phyloP scores from a whole-genome alignment of 2,329 filamentous ascomycete genomes.

The Cordyceps fumosorosea region DNA sequence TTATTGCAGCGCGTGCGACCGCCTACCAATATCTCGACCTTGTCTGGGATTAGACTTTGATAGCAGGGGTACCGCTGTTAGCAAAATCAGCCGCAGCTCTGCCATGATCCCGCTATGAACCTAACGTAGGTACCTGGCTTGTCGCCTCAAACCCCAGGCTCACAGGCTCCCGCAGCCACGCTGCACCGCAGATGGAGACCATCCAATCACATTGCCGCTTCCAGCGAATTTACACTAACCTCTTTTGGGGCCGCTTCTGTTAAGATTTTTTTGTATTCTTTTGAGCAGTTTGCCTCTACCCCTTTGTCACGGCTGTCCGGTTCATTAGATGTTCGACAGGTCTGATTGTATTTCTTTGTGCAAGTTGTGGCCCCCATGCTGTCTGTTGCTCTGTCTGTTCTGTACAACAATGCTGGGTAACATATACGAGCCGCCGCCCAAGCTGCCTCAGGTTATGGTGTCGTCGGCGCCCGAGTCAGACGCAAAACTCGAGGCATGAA shows the following conservation, averaged over 20 bases:
- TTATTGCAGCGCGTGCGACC: background rate
- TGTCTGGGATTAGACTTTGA: no score
- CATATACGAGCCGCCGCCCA: background rate
- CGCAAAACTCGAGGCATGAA: background rate
- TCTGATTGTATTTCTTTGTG: background rate
- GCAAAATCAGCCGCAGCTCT: no score
- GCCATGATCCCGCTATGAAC: no score
- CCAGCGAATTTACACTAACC: conserved; percentile 3
- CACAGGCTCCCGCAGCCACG: background rate
- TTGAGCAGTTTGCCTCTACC: background rate
- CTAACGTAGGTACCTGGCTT: background rate
- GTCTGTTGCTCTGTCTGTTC: no score
- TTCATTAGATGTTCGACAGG: background rate
- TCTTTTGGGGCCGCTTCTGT: background rate
- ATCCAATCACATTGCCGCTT: conserved; percentile 7
- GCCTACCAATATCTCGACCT: background rate
- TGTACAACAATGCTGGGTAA: no score
- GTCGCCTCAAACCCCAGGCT: background rate
- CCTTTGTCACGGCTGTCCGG: background rate
- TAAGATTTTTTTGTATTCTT: background rate
- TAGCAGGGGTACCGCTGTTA: no score
- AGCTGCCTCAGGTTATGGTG: background rate
- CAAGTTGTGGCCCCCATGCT: background rate
- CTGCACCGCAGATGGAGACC: background rate
- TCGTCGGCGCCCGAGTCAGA: background rate